A percentile compares a stretch with the other conserved stretches of the same genome.
phyloP scores from a whole-genome alignment of 1,139 yeast genomes.

The Nakaseomyces glabratus region DNA sequence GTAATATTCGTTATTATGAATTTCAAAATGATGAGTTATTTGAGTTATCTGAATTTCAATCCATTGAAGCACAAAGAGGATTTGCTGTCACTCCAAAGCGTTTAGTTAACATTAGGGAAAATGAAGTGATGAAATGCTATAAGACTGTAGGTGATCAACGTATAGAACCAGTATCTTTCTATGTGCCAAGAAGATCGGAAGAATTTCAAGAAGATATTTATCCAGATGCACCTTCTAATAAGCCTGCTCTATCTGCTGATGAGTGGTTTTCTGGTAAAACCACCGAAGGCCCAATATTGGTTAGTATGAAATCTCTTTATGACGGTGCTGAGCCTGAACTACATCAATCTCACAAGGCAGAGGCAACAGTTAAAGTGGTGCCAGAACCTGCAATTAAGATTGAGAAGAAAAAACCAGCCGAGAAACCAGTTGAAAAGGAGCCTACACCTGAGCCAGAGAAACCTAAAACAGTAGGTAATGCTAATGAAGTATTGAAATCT shows the following conservation, averaged over 20 bases:
- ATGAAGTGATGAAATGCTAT: constrained; percentile 72
- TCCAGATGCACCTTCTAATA: constrained; percentile 78
- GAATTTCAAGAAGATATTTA: constrained; percentile 86
- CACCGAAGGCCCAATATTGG: constrained; percentile 71
- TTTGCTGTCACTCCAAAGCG: constrained; percentile 83
- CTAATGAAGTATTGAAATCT: constrained; percentile 33
- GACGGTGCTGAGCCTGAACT: constrained; percentile 57
- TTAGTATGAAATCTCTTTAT: constrained; percentile 66
- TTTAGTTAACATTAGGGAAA: constrained; percentile 66
- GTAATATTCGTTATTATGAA: constrained; percentile 90
- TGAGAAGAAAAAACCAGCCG: constrained; percentile 10
- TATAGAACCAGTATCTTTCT: constrained; percentile 83
- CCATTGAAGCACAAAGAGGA: constrained; percentile 93
- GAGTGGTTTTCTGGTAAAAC: constrained; percentile 77
- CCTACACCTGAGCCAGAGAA: constrained; percentile 12
- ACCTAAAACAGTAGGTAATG: constrained; percentile 6
- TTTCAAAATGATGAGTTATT: constrained; percentile 71
- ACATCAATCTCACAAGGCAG: constrained; percentile 32
- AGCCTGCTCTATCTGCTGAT: constrained; percentile 67
- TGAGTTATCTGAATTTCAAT: constrained; percentile 77
- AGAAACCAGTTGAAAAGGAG: constrained; percentile 14
- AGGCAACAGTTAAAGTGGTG: constrained; percentile 27
- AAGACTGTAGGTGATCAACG: constrained; percentile 76
- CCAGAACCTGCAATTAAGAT: constrained; percentile 30
- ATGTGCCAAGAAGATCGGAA: constrained; percentile 90